These are phyloP conservation scores for Ceratocystis colombiana DNA, from an alignment of 2,329 filamentous ascomycete genomes.

Conservation along the genomic window DNA sequence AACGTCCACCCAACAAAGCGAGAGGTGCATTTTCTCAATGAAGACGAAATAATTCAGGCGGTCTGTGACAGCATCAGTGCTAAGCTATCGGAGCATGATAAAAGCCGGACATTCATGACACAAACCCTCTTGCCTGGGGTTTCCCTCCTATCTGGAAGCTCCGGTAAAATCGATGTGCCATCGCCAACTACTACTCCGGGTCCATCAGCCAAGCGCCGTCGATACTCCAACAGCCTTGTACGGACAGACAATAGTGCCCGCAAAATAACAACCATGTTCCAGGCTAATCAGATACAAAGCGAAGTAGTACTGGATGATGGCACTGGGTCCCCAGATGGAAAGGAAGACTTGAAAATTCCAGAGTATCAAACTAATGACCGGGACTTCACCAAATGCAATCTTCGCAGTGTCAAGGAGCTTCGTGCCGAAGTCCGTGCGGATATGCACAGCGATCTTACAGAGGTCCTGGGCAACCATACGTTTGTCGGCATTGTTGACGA, in stretches of 20 bases:
- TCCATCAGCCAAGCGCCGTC: constrained; percentile 34
- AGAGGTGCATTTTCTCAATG: constrained; percentile 94
- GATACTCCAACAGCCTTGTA: constrained; percentile 63
- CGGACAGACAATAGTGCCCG: constrained; percentile 79
- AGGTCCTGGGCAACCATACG: constrained; percentile 76
- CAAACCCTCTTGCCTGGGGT: constrained; percentile 76
- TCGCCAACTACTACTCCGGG: constrained; percentile 31
- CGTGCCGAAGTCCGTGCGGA: constrained; percentile 68
- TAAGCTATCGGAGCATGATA: constrained; percentile 77
- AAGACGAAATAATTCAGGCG: constrained; percentile 85
- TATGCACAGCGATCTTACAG: constrained; percentile 76
- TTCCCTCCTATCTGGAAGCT: constrained; percentile 29
- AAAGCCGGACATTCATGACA: constrained; percentile 86
- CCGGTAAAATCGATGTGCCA: constrained; percentile 28
- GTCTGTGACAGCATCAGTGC: constrained; percentile 72
- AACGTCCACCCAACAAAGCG: constrained; percentile 96
- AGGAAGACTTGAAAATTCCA: constrained; percentile 38
- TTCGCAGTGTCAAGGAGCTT: constrained; percentile 78
- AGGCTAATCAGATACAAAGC: constrained; percentile 34
- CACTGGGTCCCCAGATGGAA: constrained; percentile 31
- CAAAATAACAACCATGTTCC: constrained; percentile 95
- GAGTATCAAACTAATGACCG: constrained; percentile 65
- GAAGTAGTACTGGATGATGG: constrained; percentile 31
- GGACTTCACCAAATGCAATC: constrained; percentile 57
- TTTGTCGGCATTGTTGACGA: constrained; percentile 93